Evolutionary conservation across 2,329 filamentous ascomycete species (phyloP), one percentile per base, ranked within the genome.

Genomic region (Xylogone sp.): DNA sequence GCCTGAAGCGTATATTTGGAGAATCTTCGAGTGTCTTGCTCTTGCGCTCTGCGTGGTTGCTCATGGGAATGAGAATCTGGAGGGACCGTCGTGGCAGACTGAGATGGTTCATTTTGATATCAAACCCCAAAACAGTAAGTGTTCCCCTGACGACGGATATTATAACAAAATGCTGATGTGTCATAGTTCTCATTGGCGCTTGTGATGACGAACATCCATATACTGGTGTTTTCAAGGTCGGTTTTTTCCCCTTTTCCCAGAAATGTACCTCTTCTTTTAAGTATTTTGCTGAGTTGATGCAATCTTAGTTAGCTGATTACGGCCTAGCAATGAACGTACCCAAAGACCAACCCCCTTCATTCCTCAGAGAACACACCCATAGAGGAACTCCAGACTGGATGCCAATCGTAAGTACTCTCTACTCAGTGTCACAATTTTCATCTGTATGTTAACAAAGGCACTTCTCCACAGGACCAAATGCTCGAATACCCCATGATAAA

Each of bases 51-150:
- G 48, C 7, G 31, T 53, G 1, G 13, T 56, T n/a, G 45, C 51
- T 10, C 43, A 21, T 3, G 53, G 53, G 3, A 46, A 4, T 43
- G 51, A 56, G 44, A 24, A 45, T 43, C 44, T 43, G 3, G 18
- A 48, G 2, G 19, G 24, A 6, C 42, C 42, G 12, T 19, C 12
- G 20, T 45, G 34, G 42, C 13, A 8, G 21, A n/a, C n/a, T 8
- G 31, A 45, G 18, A 53, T 56, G 39, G n/a, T 21, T n/a, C 51
- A 56, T 45, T 51, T 56, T 44, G 51, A 56, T 45, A 49, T 56
- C 45, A 56, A 56, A 24, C 51, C 45, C 9, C 18, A 27, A 12
- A 56, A 56, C 21, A 49, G 51, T 56, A 53, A 12, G 45, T 34
- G 24, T 6, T 19, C 10, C 7, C 20, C n/a, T 31, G n/a, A 27